Evolutionary conservation across 495 filamentous ascomycete species (phyloP).

Genomic region (Parmelia sp.): DNA sequence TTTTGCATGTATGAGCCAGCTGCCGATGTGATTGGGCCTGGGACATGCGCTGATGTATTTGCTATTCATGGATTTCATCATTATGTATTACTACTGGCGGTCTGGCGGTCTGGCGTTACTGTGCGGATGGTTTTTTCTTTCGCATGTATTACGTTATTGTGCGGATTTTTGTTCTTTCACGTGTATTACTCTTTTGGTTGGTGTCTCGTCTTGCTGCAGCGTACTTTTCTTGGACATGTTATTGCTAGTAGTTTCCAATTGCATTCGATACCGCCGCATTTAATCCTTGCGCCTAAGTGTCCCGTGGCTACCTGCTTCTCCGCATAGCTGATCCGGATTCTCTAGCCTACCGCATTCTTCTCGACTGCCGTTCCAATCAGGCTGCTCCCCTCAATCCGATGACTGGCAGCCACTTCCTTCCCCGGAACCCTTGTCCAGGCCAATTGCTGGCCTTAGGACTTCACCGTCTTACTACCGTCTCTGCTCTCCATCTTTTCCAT

Average conservation of each 20-base stretch:
- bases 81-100: too few relatives aligned
- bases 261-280: not conserved
- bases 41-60: not conserved
- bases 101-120: too few relatives aligned
- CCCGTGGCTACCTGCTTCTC: not conserved
- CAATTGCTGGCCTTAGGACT: too few relatives aligned
- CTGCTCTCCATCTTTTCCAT: not conserved
- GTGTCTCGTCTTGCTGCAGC: too few relatives aligned
- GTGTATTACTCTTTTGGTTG: too few relatives aligned
- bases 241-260: not conserved
- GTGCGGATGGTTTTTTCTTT: too few relatives aligned
- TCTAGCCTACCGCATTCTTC: not conserved
- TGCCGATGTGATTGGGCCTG: not conserved
- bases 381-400: not conserved
- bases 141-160: too few relatives aligned
- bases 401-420: not conserved
- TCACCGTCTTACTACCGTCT: too few relatives aligned
- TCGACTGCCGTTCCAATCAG: not conserved
- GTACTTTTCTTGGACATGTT: too few relatives aligned
- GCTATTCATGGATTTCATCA: not conserved
- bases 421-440: not conserved
- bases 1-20: conserved; percentile 4
- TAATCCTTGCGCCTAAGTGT: not conserved
- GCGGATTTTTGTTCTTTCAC: too few relatives aligned
- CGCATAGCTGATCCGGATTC: not conserved